A percentile compares a stretch with the other conserved stretches of the same genome.
These are phyloP conservation scores for Termitomyces sp. DNA, from an alignment of 768 basidiomycete species.

Conservation along the genomic window DNA sequence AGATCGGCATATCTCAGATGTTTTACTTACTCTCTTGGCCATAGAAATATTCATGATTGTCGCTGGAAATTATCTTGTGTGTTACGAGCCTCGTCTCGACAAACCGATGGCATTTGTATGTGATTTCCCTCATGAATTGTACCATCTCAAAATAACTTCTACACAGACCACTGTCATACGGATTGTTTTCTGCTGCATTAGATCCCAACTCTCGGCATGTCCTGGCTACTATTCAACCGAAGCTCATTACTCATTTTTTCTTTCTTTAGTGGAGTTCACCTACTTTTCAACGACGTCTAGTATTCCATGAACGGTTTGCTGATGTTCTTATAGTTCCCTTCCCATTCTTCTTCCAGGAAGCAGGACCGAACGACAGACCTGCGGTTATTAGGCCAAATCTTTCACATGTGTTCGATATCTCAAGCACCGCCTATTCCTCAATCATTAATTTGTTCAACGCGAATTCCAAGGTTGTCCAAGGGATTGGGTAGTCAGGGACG, in stretches of 20 bases:
- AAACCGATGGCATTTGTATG: not conserved
- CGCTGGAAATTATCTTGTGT: not conserved
- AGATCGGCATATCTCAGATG: not conserved
- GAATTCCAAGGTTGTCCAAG: not conserved
- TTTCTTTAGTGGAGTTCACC: no score
- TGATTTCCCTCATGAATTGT: not conserved
- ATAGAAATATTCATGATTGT: not conserved
- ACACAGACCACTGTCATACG: not conserved
- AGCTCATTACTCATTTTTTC: not conserved
- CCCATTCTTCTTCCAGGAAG: not conserved
- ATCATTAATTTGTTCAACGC: not conserved
- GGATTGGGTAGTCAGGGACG: not conserved
- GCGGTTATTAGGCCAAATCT: no score
- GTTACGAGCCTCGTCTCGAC: not conserved
- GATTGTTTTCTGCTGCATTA: rapidly evolving
- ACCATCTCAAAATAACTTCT: not conserved
- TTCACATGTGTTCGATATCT: not conserved
- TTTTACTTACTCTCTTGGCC: not conserved
- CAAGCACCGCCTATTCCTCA: not conserved
- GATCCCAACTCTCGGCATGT: not conserved
- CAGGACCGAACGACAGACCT: not conserved
- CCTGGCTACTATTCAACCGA: not conserved
- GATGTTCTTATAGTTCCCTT: not conserved
- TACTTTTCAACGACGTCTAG: not conserved
- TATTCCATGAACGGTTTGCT: not conserved